Evolutionary conservation across 176 grass and related monocot species (phyloP), one percentile per base, ranked within the genome.

Genomic region (Olyra latifolia): DNA sequence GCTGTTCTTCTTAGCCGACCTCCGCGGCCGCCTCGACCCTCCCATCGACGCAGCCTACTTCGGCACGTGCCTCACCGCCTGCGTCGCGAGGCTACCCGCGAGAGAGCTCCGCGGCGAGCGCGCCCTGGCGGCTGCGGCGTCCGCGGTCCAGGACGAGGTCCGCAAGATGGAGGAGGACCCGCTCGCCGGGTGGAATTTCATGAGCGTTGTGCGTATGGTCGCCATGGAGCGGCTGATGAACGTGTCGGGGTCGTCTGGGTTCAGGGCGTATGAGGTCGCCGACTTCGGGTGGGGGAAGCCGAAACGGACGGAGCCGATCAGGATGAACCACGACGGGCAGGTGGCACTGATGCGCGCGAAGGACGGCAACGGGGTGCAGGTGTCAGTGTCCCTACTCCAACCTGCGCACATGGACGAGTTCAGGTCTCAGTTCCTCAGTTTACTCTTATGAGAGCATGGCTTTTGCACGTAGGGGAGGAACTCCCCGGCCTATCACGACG

Each of bases 231-330:
- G 79, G n/a, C 0, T 35, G 25, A 71, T 78, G 30, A 88, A 72
- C 78, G 40, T 82, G 24, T 60, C 83, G 1, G 78, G 71, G 6
- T 89, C 90, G 53, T 7, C 83, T 5, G 13, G 54, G 53, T 89
- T 92, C 69, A 20, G 64, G 24, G 69, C 81, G n/a, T 89, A 92
- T 48, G 79, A 92, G 0, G 32, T 46, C 1, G 71, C 58, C 17
- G 78, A 92, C 53, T 92, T 92, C 45, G 73, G 90, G 17, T 92
- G 82, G 90, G 90, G 90, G 2, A 85, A 23, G 12, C 86, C 90
- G 17, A 56, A 25, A 13, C 78, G 86, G 52, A 80, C 84, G 48
- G 86, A 89, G 90, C 15, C 54, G 0, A 32, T 83, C 40, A 75
- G 50, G 44, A 80, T 91, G 89, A 84, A 65, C 84, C n/a, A n/a